phyloP scores from a whole-genome alignment of 768 basidiomycete species.

The Mycena floridula region DNA sequence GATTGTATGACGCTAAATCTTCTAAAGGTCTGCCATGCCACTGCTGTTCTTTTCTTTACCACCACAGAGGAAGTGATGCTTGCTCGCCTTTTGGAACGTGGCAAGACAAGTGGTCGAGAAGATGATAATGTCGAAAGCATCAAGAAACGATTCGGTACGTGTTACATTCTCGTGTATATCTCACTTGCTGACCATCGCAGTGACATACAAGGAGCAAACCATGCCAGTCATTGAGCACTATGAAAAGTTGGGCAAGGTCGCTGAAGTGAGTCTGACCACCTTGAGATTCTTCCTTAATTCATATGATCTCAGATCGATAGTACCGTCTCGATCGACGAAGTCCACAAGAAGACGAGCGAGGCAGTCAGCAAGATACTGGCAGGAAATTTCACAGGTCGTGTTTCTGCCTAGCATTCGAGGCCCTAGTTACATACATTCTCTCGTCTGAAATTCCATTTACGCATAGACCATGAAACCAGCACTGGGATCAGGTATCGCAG shows the following conservation, averaged over 20 bases:
- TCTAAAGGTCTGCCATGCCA: slow-evolving; percentile 70
- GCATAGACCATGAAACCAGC: slow-evolving; percentile 43
- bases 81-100: slow-evolving; percentile 77
- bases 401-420: background rate
- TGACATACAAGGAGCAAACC: slow-evolving; percentile 78
- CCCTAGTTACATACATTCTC: background rate
- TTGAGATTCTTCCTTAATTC: background rate
- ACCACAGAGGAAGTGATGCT: slow-evolving; percentile 89
- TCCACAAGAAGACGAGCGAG: slow-evolving; percentile 52
- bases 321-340: slow-evolving; percentile 61
- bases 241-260: slow-evolving; percentile 57
- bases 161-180: background rate
- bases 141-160: slow-evolving; percentile 90
- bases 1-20: background rate
- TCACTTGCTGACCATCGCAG: slow-evolving; percentile 28
- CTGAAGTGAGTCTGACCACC: slow-evolving; percentile 69
- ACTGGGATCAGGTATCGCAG: slow-evolving; percentile 26
- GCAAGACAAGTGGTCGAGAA: slow-evolving; percentile 90
- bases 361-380: slow-evolving; percentile 47
- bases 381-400: background rate
- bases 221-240: slow-evolving; percentile 95
- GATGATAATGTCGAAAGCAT: slow-evolving; percentile 96
- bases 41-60: slow-evolving; percentile 78
- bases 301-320: slow-evolving; percentile 52
- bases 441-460: slow-evolving; percentile 15